Conservation (phyloP, 2,329 filamentous ascomycete species). For the Cercospora canescens region DNA sequence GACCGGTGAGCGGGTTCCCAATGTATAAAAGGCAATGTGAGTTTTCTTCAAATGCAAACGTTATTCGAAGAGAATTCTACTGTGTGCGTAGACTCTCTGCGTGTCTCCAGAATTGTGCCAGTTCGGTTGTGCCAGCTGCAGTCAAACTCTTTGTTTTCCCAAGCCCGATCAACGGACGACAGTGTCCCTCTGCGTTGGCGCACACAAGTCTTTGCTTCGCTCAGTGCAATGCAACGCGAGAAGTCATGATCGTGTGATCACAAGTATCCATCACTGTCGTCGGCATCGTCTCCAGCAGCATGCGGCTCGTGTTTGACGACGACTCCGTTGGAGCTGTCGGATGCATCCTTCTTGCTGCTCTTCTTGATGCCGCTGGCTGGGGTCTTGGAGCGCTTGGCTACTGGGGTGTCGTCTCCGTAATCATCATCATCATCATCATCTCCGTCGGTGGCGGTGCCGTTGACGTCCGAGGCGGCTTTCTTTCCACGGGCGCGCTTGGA, state of each 20-base stretch:
- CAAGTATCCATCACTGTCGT: neutral
- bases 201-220: neutral
- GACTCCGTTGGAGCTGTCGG: neutral
- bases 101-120: neutral
- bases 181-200: neutral
- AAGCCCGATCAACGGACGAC: neutral
- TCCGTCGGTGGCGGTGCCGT: neutral
- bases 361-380: neutral
- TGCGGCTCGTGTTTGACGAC: neutral
- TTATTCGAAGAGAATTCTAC: neutral
- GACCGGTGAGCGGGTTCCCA: neutral
- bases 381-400: slow-evolving; percentile 1
- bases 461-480: slow-evolving; percentile 4
- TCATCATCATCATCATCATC: slow-evolving; percentile 10
- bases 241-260: neutral
- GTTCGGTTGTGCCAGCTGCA: neutral
- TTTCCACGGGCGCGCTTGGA: slow-evolving; percentile 11
- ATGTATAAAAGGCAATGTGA: neutral
- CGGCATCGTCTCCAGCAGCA: neutral
- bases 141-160: neutral
- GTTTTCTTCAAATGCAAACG: neutral
- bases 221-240: neutral
- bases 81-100: neutral
- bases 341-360: neutral
- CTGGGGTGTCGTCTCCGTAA: neutral